Evolutionary conservation across 1,284 basidiomycete species (phyloP), one percentile per base, ranked within the genome.

Genomic region (Pyrrhoderma noxium): DNA sequence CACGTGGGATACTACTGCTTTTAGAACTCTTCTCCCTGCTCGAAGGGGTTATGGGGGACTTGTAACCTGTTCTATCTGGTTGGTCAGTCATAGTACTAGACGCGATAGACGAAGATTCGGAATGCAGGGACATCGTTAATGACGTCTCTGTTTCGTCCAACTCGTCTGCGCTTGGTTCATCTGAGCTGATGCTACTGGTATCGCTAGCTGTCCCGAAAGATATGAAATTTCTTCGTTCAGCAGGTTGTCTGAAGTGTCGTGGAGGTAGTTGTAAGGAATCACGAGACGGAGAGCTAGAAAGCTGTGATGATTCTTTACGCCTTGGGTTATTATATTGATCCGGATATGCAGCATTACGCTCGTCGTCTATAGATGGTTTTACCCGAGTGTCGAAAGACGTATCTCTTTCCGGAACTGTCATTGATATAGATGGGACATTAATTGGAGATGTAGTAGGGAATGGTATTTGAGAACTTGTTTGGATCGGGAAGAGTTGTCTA

Each of bases 41-140:
- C 13, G 46, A n/a, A 2, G 16, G 4, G 11, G 38, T 25, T 53
- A 11, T 23, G 47, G 19, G 50, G 56, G 43, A 54, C 57, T 14
- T 9, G 23, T n/a, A 25, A 3, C 35, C 23, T 60, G 54, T 40
- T 3, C n/a, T 18, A 19, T 27, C 34, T 11, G 25, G 43, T 44
- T 42, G 14, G 5, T 34, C 38, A n/a, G 14, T 46, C 34, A n/a
- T 21, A 31, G 23, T 11, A 22, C 11, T 43, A 57, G 60, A 72
- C 47, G 56, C 63, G 43, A 57, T 54, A 0, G 66, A 68, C 0
- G 79, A 78, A 23, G 70, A 64, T 42, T 78, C 74, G 16, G 70
- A 69, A 27, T 64, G 68, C 21, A 60, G 59, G 1, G 65, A 65
- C 25, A 65, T 34, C 16, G 54, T 52, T 8, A 48, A 39, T 7